A percentile compares a stretch with the other conserved stretches of the same genome.
Conservation (phyloP, 768 basidiomycete species). For the Mycena metata region DNA sequence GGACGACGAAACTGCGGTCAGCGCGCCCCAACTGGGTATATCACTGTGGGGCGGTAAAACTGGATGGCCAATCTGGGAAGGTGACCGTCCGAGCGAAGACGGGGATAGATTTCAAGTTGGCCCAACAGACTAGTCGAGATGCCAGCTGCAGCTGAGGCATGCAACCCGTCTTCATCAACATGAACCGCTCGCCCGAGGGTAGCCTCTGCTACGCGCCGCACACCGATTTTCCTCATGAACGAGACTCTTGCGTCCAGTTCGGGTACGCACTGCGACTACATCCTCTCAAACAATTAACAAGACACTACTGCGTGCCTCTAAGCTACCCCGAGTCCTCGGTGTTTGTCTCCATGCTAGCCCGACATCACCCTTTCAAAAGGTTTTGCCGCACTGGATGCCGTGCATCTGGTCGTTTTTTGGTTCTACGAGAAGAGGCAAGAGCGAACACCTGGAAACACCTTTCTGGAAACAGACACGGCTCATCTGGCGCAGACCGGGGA, state of each 20-base stretch:
- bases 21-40: slow-evolving; percentile 4
- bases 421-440: too few species aligned
- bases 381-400: too few species aligned
- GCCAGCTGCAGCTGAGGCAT: slow-evolving; percentile 11
- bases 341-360: too few species aligned
- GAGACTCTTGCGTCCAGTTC: slow-evolving; percentile 19
- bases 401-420: too few species aligned
- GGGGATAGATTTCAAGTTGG: slow-evolving; percentile 7
- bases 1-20: neutral
- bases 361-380: too few species aligned
- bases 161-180: slow-evolving; percentile 19
- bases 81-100: slow-evolving; percentile 4
- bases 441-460: too few species aligned
- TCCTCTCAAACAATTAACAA: neutral
- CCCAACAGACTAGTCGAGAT: slow-evolving; percentile 19
- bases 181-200: slow-evolving; percentile 31
- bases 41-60: neutral
- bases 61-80: neutral
- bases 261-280: slow-evolving; percentile 13
- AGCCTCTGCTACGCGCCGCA: slow-evolving; percentile 27
- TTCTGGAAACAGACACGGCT: too few species aligned
- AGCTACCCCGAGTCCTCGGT: too few species aligned
- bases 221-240: slow-evolving; percentile 15
- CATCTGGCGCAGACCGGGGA: too few species aligned
- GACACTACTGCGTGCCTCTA: too few species aligned